Conservation (phyloP, 768 basidiomycete species). For the Scleroderma bovista region DNA sequence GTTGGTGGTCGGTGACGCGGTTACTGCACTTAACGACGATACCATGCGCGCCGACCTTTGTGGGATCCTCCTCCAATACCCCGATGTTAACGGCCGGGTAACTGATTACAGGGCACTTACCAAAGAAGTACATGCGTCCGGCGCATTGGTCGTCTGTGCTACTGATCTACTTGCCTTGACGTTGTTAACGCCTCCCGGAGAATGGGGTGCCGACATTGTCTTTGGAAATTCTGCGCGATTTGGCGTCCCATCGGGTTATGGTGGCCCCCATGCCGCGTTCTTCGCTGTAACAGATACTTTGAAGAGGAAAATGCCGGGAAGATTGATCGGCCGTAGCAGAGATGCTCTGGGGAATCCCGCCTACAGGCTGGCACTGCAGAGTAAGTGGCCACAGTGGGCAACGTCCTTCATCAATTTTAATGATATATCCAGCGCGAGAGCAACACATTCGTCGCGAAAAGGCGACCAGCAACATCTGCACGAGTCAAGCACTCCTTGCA, state of each 20-base stretch:
- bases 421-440: conserved; percentile 63
- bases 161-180: conserved; percentile 92
- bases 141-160: conserved; percentile 82
- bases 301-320: conserved; percentile 98
- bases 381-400: conserved; percentile 40
- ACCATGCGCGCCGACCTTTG: conserved; percentile 59
- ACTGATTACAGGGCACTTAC: conserved; percentile 67
- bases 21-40: conserved; percentile 45
- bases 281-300: conserved; percentile 89
- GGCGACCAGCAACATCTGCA: conserved; percentile 98
- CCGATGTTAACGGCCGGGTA: conserved; percentile 81
- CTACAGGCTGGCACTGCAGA: conserved; percentile 91
- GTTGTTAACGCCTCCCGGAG: conserved; percentile 90
- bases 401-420: conserved; percentile 4
- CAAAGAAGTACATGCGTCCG: conserved; percentile 59
- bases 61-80: conserved; percentile 91
- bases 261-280: conserved; percentile 96
- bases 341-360: conserved; percentile 82
- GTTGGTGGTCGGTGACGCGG: conserved; percentile 62
- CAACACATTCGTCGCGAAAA: conserved; percentile 98
- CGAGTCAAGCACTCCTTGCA: conserved; percentile 93
- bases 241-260: conserved; percentile 95
- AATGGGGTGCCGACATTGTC: conserved; percentile 98
- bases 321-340: conserved; percentile 86
- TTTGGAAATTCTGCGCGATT: conserved; percentile 95